Evolutionary conservation across 768 basidiomycete genomes (phyloP), one percentile per base, ranked within the genome.

Genomic region (Suillus lakei): DNA sequence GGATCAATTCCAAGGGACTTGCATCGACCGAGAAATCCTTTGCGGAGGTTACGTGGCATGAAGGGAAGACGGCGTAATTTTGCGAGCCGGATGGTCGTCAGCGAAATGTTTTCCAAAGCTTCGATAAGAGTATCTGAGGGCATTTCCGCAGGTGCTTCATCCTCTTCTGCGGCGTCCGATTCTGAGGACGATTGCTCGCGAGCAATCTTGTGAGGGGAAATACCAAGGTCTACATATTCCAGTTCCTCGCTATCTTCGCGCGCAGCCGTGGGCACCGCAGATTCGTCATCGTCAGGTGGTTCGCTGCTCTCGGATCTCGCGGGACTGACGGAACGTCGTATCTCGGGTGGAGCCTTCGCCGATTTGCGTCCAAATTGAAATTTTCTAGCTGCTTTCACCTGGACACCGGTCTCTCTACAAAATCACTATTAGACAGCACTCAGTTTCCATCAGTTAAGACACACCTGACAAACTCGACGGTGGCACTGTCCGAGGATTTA

Each of bases 41-140:
- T 68, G 16, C 80, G 78, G 21, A 91, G 69, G 67, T 85, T 86
- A 13, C 86, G 84, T 32, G 72, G 76, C 26, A 89, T 77, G 70
- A 91, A 91, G 0, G 90, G 90, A 6, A 90, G 79, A 60, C 77
- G 78, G 18, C 66, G 68, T 13, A 77, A 75, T 28, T 70, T 72
- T 41, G 81, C 80, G 73, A 85, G 77, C 23, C 78, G 79, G 50
- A 79, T 65, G 4, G 72, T 68, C 1, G 77, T 66, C 1, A 76
- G 69, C 0, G 74, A 74, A 21, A 82, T 63, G 15, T 65, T 64
- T 60, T 82, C 76, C 15, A 84, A 65, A 15, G 76, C 77, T 5
- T 73, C 64, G 34, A 83, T 43, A 50, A 86, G 74, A 3, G 73
- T 65, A 4, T 76, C 75, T 16, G 78, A 71, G 28, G 83, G 80